Conservation (phyloP, 768 basidiomycete genomes). For the Hemileccinum impolitum region DNA sequence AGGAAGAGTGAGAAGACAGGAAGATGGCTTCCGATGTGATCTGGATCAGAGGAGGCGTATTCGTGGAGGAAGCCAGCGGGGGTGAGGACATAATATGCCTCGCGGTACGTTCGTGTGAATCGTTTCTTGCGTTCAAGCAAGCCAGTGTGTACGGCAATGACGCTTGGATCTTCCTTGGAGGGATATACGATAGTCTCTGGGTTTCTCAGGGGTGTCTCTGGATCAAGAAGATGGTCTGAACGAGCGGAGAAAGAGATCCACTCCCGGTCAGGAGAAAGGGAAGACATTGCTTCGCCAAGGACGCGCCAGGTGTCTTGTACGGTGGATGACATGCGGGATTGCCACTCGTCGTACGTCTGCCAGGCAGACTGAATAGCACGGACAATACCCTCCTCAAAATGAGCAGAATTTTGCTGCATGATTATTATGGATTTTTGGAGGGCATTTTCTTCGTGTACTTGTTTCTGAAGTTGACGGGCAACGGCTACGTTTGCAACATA, state of each 20-base stretch:
- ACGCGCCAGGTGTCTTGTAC: slow-evolving; percentile 73
- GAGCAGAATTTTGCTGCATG: slow-evolving; percentile 95
- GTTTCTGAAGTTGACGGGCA: slow-evolving; percentile 76
- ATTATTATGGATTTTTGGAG: slow-evolving; percentile 97
- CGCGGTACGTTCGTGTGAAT: slow-evolving; percentile 82
- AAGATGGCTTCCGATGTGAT: slow-evolving; percentile 40
- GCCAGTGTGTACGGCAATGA: slow-evolving; percentile 84
- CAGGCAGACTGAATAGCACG: slow-evolving; percentile 94
- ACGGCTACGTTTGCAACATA: slow-evolving; percentile 73
- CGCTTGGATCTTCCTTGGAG: slow-evolving; percentile 83
- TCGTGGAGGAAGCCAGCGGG: slow-evolving; percentile 97
- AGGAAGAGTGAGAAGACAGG: slow-evolving; percentile 89
- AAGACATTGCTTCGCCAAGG: slow-evolving; percentile 71
- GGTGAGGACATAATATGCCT: slow-evolving; percentile 90
- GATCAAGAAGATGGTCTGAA: slow-evolving; percentile 92
- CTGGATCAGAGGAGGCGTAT: slow-evolving; percentile 75
- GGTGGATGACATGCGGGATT: slow-evolving; percentile 69
- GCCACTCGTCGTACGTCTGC: slow-evolving; percentile 96
- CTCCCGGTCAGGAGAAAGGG: slow-evolving; percentile 82
- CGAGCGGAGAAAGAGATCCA: slow-evolving; percentile 96
- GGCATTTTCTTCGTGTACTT: slow-evolving; percentile 96
- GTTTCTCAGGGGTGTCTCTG: slow-evolving; percentile 90
- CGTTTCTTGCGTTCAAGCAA: slow-evolving; percentile 93
- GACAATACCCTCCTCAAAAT: slow-evolving; percentile 96
- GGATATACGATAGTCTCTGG: slow-evolving; percentile 79